Conservation (phyloP, 495 filamentous ascomycete genomes). For the Elaphomyces granulatus region DNA sequence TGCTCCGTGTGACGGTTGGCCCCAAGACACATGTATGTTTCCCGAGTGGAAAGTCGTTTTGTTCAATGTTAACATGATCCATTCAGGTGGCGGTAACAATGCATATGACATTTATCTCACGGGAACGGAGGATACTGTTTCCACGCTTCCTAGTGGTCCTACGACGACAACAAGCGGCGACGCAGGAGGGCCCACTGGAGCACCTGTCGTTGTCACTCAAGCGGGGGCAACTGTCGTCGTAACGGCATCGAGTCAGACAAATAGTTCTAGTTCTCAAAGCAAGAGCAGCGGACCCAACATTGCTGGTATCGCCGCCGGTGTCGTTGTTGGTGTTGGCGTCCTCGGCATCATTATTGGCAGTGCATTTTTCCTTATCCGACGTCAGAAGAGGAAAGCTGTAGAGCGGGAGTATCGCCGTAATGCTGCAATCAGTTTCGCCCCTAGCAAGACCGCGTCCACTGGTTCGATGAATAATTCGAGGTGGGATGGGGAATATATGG, state of each 20-base stretch:
- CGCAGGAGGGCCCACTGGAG: constrained; percentile 3
- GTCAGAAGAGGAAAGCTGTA: constrained; percentile 53
- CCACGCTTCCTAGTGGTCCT: constrained; percentile 6
- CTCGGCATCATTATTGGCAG: constrained; percentile 50
- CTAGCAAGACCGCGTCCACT: constrained; percentile 41
- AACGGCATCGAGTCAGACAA: constrained; percentile 19
- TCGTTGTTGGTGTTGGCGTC: constrained; percentile 70
- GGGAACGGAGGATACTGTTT: constrained; percentile 18
- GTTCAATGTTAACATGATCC: constrained; percentile 1
- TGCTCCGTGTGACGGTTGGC: constrained; percentile 29
- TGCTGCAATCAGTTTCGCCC: constrained; percentile 50
- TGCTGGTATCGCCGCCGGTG: constrained; percentile 74
- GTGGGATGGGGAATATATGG: constrained; percentile 75
- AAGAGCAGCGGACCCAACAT: constrained; percentile 38
- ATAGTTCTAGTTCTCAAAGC: constrained; percentile 5
- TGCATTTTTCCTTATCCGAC: constrained; percentile 60
- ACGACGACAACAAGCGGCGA: constrained; percentile 9
- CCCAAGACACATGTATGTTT: constrained; percentile 32
- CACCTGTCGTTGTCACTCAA: constrained; percentile 14
- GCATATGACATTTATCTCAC: constrained; percentile 35
- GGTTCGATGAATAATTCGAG: constrained; percentile 63
- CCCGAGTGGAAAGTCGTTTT: neutral
- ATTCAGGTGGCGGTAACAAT: constrained; percentile 29
- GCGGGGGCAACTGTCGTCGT: constrained; percentile 25
- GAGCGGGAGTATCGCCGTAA: constrained; percentile 72